Evolutionary conservation across 140 eudicot genomes (phyloP).

Genomic region (Anethum foeniculum): DNA sequence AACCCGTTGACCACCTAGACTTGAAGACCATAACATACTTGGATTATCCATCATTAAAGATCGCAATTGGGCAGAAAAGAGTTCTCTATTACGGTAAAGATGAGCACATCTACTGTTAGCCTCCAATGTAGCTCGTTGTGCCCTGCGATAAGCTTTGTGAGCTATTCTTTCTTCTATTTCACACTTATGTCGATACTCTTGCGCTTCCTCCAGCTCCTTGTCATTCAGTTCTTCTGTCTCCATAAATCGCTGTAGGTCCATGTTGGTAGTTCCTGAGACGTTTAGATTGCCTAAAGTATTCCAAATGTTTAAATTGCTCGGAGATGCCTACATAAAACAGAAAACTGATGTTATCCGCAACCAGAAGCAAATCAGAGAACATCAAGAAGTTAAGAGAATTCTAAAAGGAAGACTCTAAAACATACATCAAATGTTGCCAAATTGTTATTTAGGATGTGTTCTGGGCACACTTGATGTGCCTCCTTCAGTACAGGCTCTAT

Average conservation of each 20-base stretch:
- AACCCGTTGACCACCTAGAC: conserved; percentile 24
- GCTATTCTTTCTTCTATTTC: conserved; percentile 72
- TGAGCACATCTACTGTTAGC: conserved; percentile 64
- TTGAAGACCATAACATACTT: conserved; percentile 33
- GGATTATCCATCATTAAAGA: conserved; percentile 48
- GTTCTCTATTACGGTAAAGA: conserved; percentile 53
- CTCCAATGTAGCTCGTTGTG: conserved; percentile 63
- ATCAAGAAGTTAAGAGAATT: neutral
- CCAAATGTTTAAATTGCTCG: conserved; percentile 36
- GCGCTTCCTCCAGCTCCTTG: conserved; percentile 75
- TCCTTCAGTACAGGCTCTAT: conserved; percentile 3
- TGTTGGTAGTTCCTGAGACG: conserved; percentile 18
- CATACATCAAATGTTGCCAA: conserved; percentile 17
- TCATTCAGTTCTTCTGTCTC: conserved; percentile 60
- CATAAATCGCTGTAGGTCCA: conserved; percentile 44
- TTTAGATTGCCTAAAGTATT: conserved; percentile 26
- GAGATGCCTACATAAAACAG: conserved; percentile 27
- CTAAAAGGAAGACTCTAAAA: neutral
- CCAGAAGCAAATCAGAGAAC: conserved; percentile 17
- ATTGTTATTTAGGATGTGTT: conserved; percentile 17
- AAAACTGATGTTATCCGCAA: conserved; percentile 12
- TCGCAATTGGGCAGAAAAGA: conserved; percentile 42
- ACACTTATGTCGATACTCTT: conserved; percentile 60
- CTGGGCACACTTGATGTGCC: conserved; percentile 8
- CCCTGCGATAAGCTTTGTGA: conserved; percentile 59